phyloP scores from a whole-genome alignment of 208 protist genomes.

The Leishmania braziliensis region DNA sequence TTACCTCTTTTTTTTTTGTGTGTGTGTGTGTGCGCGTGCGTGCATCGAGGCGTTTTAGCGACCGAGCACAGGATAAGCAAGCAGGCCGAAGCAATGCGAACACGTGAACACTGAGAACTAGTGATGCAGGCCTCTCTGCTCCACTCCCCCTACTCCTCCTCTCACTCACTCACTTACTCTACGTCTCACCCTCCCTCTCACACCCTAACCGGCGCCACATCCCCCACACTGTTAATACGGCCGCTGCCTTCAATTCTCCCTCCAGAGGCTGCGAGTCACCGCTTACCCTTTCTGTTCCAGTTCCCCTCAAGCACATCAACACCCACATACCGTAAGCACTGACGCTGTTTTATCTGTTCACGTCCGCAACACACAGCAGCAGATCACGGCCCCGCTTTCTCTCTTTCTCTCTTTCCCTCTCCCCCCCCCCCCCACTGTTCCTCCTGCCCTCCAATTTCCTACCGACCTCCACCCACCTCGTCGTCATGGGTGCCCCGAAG shows the following conservation, averaged over 20 bases:
- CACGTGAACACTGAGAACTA: background rate
- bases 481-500: constrained; percentile 52
- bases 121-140: background rate
- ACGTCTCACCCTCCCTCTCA: too few relatives aligned
- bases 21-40: background rate
- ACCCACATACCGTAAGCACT: background rate
- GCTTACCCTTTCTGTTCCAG: background rate
- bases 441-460: background rate
- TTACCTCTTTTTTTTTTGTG: background rate
- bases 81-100: too few relatives aligned
- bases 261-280: background rate
- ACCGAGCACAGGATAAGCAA: background rate
- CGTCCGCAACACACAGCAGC: background rate
- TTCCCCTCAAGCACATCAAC: background rate
- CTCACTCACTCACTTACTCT: background rate
- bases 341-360: background rate
- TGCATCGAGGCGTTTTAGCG: background rate
- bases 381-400: background rate
- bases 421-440: background rate
- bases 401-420: background rate
- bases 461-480: background rate
- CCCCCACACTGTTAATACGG: background rate
- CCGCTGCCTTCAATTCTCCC: background rate
- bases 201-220: background rate
- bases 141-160: background rate